phyloP scores from a whole-genome alignment of 371 early-diverging fungal genomes.

The Nematocida minor region DNA sequence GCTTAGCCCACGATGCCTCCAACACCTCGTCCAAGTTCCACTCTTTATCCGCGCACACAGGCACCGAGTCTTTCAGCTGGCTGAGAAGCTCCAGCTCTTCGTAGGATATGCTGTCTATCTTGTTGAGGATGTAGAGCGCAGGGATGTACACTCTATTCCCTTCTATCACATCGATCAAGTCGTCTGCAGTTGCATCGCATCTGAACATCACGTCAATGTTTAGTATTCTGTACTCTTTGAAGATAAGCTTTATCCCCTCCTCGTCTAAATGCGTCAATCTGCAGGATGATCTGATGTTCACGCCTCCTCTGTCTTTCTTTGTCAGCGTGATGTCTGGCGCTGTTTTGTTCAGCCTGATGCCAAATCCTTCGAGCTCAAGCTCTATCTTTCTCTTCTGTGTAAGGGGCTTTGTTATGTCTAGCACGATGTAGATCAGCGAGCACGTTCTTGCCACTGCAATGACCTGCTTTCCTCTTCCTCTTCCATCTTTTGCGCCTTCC shows the following conservation, averaged over 20 bases:
- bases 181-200: conserved; percentile 78
- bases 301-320: conserved; percentile 95
- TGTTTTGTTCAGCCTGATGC: conserved; percentile 82
- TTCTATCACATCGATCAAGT: conserved; percentile 92
- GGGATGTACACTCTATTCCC: conserved; percentile 87
- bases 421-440: conserved; percentile 82
- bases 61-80: conserved; percentile 91
- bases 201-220: conserved; percentile 92
- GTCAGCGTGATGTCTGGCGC: conserved; percentile 77
- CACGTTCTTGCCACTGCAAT: conserved; percentile 91
- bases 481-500: conserved; percentile 96
- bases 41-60: conserved; percentile 86
- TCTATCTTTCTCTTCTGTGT: conserved; percentile 79
- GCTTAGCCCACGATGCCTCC: conserved; percentile 68
- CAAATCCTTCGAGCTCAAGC: conserved; percentile 90
- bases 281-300: conserved; percentile 73
- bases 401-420: conserved; percentile 90
- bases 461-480: conserved; percentile 91
- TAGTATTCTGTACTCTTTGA: conserved; percentile 89
- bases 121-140: conserved; percentile 92
- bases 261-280: conserved; percentile 73
- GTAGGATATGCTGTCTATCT: conserved; percentile 89
- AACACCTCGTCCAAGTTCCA: conserved; percentile 98
- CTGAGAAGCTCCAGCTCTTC: conserved; percentile 90
- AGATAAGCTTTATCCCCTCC: conserved; percentile 79